phyloP scores from a whole-genome alignment of 805 yeast genomes.

The Ogataea henricii region DNA sequence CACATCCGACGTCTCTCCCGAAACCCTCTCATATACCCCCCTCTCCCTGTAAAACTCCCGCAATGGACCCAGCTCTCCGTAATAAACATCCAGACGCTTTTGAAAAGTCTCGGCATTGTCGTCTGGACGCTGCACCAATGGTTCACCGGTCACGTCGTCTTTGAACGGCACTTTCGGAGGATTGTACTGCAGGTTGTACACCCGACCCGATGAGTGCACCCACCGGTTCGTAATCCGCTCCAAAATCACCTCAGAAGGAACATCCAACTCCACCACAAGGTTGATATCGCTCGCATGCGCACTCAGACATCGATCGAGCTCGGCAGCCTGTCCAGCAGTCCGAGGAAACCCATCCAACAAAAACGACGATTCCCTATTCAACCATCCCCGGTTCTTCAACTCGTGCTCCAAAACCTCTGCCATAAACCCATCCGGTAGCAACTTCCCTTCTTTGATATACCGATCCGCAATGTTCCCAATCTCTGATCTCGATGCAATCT shows the following conservation, averaged over 20 bases:
- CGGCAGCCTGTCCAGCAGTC: slow-evolving; percentile 69
- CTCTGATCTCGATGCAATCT: slow-evolving; percentile 55
- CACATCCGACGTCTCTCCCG: slow-evolving; percentile 82
- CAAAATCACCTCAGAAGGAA: slow-evolving; percentile 80
- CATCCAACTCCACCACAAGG: slow-evolving; percentile 82
- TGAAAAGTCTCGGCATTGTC: slow-evolving; percentile 77
- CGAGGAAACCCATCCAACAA: slow-evolving; percentile 93
- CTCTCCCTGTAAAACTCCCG: slow-evolving; percentile 55
- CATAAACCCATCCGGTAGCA: slow-evolving; percentile 76
- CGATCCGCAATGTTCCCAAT: slow-evolving; percentile 58
- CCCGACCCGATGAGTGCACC: slow-evolving; percentile 88
- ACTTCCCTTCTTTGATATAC: slow-evolving; percentile 60
- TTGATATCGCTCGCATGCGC: slow-evolving; percentile 51
- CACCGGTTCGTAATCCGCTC: slow-evolving; percentile 82
- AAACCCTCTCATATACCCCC: slow-evolving; percentile 55
- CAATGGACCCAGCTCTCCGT: slow-evolving; percentile 60
- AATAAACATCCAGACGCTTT: slow-evolving; percentile 64
- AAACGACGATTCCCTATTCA: slow-evolving; percentile 55
- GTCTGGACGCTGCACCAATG: slow-evolving; percentile 75
- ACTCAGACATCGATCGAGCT: slow-evolving; percentile 48
- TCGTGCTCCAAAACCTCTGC: slow-evolving; percentile 57
- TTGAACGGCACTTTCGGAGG: slow-evolving; percentile 82
- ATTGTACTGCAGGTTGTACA: slow-evolving; percentile 81
- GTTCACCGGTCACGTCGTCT: slow-evolving; percentile 91
- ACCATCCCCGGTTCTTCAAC: slow-evolving; percentile 44